These are phyloP conservation scores for Aspergillus viridinutans DNA, from an alignment of 2,329 filamentous ascomycete genomes.

Conservation along the genomic window DNA sequence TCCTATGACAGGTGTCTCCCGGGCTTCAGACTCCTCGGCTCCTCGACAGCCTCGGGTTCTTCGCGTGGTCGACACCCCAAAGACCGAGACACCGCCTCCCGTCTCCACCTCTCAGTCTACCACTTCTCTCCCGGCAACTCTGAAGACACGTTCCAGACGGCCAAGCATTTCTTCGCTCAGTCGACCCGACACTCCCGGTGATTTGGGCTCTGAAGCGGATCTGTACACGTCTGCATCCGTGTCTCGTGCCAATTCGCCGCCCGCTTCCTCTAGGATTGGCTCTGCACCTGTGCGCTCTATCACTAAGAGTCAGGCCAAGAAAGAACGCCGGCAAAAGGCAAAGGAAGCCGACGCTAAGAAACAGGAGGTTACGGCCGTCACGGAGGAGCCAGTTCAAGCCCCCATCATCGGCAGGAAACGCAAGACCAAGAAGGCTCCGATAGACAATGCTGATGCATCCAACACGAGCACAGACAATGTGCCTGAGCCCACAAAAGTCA, in stretches of 20 bases:
- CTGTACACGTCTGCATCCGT: slow-evolving; percentile 55
- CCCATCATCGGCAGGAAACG: slow-evolving; percentile 62
- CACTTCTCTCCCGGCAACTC: slow-evolving; percentile 25
- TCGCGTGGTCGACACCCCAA: slow-evolving; percentile 55
- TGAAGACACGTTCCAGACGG: slow-evolving; percentile 30
- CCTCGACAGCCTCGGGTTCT: slow-evolving; percentile 49
- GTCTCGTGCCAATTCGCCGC: slow-evolving; percentile 58
- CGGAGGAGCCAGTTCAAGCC: slow-evolving; percentile 54
- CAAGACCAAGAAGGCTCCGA: slow-evolving; percentile 48
- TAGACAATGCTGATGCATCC: slow-evolving; percentile 19
- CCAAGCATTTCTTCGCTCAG: slow-evolving; percentile 53
- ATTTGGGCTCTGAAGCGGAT: slow-evolving; percentile 56
- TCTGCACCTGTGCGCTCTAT: slow-evolving; percentile 56
- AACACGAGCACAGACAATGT: slow-evolving; percentile 8
- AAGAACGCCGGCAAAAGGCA: slow-evolving; percentile 51
- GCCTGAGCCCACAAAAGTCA: slow-evolving; percentile 14
- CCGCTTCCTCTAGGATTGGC: slow-evolving; percentile 50
- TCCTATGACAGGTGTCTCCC: slow-evolving; percentile 37
- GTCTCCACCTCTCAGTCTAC: slow-evolving; percentile 29
- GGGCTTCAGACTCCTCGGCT: slow-evolving; percentile 35
- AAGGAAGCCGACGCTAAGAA: slow-evolving; percentile 44
- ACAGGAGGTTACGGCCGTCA: slow-evolving; percentile 32
- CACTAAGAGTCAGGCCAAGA: slow-evolving; percentile 61
- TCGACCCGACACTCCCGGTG: slow-evolving; percentile 58
- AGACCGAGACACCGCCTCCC: slow-evolving; percentile 41